Evolutionary conservation across 345 rosid genomes (phyloP), one percentile per base, ranked within the genome.

Genomic region (Capsella bursapastoris): DNA sequence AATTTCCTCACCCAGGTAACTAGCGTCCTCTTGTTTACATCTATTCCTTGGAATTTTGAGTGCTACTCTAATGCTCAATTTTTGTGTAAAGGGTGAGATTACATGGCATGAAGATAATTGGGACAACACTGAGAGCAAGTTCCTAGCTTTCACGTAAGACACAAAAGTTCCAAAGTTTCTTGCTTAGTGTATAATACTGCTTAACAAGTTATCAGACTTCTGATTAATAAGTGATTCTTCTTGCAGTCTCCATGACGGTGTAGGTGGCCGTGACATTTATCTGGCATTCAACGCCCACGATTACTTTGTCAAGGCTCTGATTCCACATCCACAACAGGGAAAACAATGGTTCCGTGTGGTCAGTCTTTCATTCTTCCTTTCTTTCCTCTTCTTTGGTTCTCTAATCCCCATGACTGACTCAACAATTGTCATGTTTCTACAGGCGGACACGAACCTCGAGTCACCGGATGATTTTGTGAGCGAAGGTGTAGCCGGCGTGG

Each of bases 41-140:
- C 6, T 14, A 5, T 2, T 53, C 8, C 31, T n/a, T 53, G 34
- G 3, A 9, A n/a, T 32, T 31, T 52, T 34, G 28, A 35, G 6
- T 22, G 57, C 40, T 73, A 11, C 57, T 64, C 38, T 27, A 27
- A 60, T 68, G 12, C 68, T 43, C 28, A 74, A 25, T 58, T 9
- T 67, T 38, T 60, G 22, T 79, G 57, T 86, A 83, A 82, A 90
- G 96, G 77, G 52, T 1, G 97, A 94, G 79, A 88, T 94, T 16
- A 90, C 97, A 4, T 91, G 99, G 97, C 97, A 91, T 70, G 97
- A 95, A 84, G 88, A 86, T 78, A 83, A 90, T 82, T 95, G 97
- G 97, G 87, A 82, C 68, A 90, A 91, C 57, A 71, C 76, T 11
- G 93, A 90, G 37, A 91, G 97, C 92, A 95, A 84, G 85, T 95